Conservation (phyloP, 208 protist genomes). For the Acanthamoeba triangularis region DNA sequence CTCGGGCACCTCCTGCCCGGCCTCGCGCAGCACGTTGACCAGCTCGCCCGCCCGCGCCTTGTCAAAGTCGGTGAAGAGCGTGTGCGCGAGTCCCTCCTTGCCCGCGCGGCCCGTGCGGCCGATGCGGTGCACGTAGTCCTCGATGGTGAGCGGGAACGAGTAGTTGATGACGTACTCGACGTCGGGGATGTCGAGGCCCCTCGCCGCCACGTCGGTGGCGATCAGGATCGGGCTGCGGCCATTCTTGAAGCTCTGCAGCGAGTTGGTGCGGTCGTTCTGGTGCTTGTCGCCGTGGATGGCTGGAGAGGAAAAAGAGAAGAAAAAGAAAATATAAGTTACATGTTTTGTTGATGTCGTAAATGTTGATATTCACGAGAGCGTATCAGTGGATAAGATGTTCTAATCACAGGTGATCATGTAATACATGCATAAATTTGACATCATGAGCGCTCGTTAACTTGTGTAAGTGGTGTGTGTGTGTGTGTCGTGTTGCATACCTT, state of each 20-base stretch:
- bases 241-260: conserved; percentile 89
- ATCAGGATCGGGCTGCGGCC: conserved; percentile 89
- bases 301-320: background rate
- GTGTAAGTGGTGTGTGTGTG: background rate
- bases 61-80: conserved; percentile 83
- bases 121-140: conserved; percentile 99
- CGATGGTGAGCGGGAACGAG: conserved; percentile 88
- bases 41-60: conserved; percentile 83
- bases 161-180: conserved; percentile 98
- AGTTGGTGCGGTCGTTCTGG: conserved; percentile 91
- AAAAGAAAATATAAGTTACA: background rate
- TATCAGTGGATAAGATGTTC: conserved; percentile 77
- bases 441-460: background rate
- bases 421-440: conserved; percentile 19
- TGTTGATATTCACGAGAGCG: conserved; percentile 81
- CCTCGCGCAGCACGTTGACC: conserved; percentile 80
- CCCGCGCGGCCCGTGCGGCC: conserved; percentile 91
- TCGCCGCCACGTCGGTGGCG: conserved; percentile 92
- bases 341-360: background rate
- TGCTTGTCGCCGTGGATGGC: conserved; percentile 92
- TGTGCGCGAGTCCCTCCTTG: conserved; percentile 80
- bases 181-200: conserved; percentile 96
- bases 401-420: conserved; percentile 7
- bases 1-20: conserved; percentile 81
- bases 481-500: background rate